Percentiles rank a stretch among this genome's conserved stretches.
Evolutionary conservation across 257 asterid species (phyloP).

Genomic region (Perilla frutescens): DNA sequence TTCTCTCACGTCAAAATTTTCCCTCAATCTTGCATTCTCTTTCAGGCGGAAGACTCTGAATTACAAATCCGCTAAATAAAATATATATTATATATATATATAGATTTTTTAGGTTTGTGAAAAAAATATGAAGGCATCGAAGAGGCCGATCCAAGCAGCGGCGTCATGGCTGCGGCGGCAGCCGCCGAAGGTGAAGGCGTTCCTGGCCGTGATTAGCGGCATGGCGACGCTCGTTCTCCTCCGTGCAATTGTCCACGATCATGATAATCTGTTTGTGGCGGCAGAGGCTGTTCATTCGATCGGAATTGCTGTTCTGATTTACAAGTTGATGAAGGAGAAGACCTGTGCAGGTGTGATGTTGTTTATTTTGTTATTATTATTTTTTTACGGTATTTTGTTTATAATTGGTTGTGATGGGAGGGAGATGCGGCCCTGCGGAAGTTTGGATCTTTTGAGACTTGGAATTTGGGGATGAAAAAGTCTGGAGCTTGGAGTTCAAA

Average conservation of each 20-base stretch:
- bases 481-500: neutral
- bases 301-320: constrained; percentile 73
- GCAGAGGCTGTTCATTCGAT: constrained; percentile 85
- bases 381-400: neutral
- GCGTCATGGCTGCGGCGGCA: constrained; percentile 77
- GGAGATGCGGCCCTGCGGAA: neutral
- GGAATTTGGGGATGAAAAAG: constrained; percentile 23
- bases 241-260: constrained; percentile 77
- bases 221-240: constrained; percentile 72
- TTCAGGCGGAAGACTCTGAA: constrained; percentile 32
- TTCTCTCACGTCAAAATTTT: constrained; percentile 29
- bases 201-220: constrained; percentile 69
- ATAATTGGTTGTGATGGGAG: constrained; percentile 14
- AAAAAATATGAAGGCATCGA: constrained; percentile 54
- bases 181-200: constrained; percentile 85
- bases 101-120: constrained; percentile 18
- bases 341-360: constrained; percentile 68
- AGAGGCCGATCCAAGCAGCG: constrained; percentile 71
- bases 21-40: constrained; percentile 24
- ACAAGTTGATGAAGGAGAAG: constrained; percentile 74
- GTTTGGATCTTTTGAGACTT: constrained; percentile 13
- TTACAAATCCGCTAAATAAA: constrained; percentile 1
- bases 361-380: neutral
- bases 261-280: constrained; percentile 75
- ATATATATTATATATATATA: constrained; percentile 3